Conservation (phyloP, 2,329 filamentous ascomycete genomes). For the Apiospora sp. region DNA sequence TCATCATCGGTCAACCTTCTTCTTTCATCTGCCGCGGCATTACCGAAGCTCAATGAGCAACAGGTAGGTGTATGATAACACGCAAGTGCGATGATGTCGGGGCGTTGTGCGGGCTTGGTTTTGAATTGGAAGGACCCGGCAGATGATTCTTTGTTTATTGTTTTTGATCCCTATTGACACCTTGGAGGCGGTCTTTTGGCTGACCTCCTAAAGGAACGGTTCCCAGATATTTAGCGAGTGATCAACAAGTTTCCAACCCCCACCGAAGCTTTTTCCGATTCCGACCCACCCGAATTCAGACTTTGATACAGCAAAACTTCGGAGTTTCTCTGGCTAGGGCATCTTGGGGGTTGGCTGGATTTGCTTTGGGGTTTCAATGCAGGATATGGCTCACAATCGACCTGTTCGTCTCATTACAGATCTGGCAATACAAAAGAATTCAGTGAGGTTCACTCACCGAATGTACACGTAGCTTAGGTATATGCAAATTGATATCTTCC, state of each 20-base stretch:
- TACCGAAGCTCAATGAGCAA: background rate
- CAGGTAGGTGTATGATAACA: background rate
- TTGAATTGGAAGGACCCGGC: background rate
- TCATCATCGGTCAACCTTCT: background rate
- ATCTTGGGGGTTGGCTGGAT: background rate
- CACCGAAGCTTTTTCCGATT: conserved; percentile 4
- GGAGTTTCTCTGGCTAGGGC: background rate
- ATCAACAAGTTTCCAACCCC: background rate
- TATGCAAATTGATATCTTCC: no score
- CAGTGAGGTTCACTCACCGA: no score
- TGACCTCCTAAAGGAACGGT: background rate
- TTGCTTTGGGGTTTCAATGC: background rate
- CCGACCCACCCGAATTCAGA: background rate
- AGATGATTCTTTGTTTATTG: background rate
- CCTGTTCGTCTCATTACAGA: no score
- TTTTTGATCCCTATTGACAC: background rate
- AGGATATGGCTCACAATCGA: no score
- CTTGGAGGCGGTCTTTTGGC: background rate
- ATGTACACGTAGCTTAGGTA: no score
- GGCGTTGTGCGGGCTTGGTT: background rate
- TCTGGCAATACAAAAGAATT: no score
- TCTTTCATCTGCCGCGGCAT: background rate
- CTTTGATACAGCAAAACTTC: background rate
- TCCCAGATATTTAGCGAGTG: background rate
- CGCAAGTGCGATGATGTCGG: background rate